Evolutionary conservation across 2,329 filamentous ascomycete species (phyloP).

Genomic region (Penicillium hesseltinei): DNA sequence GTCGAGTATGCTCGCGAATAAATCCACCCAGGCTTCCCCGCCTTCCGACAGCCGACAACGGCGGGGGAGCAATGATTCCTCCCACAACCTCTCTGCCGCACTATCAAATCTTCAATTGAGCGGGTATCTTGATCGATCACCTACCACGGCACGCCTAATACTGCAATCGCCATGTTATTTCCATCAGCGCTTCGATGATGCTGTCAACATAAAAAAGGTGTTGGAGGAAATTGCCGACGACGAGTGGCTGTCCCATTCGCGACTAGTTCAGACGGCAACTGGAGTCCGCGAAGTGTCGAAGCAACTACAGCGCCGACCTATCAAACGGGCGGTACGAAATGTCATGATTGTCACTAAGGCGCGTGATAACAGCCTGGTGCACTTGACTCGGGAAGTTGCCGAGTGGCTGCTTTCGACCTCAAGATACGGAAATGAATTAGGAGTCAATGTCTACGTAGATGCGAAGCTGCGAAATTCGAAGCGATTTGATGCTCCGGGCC

Average conservation of each 20-base stretch:
- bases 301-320: slow-evolving; percentile 86
- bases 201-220: slow-evolving; percentile 91
- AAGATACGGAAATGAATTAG: slow-evolving; percentile 83
- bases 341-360: slow-evolving; percentile 99
- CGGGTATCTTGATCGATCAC: slow-evolving; percentile 44
- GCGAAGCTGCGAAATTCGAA: slow-evolving; percentile 85
- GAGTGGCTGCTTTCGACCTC: slow-evolving; percentile 86
- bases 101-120: slow-evolving; percentile 52
- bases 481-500: slow-evolving; percentile 74
- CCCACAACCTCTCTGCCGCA: slow-evolving; percentile 63
- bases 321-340: slow-evolving; percentile 86
- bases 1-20: slow-evolving; percentile 56
- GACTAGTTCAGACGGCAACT: slow-evolving; percentile 91
- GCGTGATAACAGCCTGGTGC: slow-evolving; percentile 87
- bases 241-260: slow-evolving; percentile 87
- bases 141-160: slow-evolving; percentile 54
- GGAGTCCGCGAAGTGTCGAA: slow-evolving; percentile 94
- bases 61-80: slow-evolving; percentile 46
- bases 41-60: slow-evolving; percentile 28
- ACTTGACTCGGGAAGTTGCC: slow-evolving; percentile 81
- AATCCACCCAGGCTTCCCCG: slow-evolving; percentile 18
- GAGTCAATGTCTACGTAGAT: slow-evolving; percentile 97
- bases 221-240: slow-evolving; percentile 87
- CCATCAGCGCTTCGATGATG: slow-evolving; percentile 93
- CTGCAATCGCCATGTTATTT: slow-evolving; percentile 96